A percentile compares a stretch with the other conserved stretches of the same genome.
Conservation (phyloP, 371 early-diverging fungal genomes). For the Haplosporangium sp. region DNA sequence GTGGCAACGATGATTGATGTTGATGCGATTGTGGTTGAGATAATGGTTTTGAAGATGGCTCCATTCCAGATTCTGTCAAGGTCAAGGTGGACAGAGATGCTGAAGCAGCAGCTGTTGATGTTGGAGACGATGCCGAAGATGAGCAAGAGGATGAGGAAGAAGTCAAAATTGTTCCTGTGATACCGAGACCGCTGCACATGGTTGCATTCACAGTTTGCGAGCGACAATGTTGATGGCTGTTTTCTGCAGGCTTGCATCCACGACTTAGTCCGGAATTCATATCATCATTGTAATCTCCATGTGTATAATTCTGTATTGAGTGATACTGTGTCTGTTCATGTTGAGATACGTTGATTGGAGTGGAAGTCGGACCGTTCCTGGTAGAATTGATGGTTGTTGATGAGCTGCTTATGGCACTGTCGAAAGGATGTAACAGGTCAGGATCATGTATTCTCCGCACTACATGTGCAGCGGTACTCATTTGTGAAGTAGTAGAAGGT, state of each 20-base stretch:
- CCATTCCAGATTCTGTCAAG: slow-evolving; percentile 35
- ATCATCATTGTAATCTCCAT: slow-evolving; percentile 37
- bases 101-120: slow-evolving; percentile 54
- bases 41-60: slow-evolving; percentile 22
- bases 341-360: slow-evolving; percentile 11
- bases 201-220: slow-evolving; percentile 51
- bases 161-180: slow-evolving; percentile 3
- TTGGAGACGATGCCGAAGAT: slow-evolving; percentile 48
- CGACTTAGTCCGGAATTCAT: slow-evolving; percentile 40
- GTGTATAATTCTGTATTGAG: slow-evolving; percentile 15
- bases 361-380: slow-evolving; percentile 2
- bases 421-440: slow-evolving; percentile 9
- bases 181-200: slow-evolving; percentile 27
- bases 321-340: slow-evolving; percentile 15
- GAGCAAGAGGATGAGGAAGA: slow-evolving; percentile 46
- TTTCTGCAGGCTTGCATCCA: slow-evolving; percentile 34
- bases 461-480: background rate
- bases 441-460: background rate
- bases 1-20: slow-evolving; percentile 14
- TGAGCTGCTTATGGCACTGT: background rate
- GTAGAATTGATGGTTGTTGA: background rate
- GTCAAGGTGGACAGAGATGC: slow-evolving; percentile 51
- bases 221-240: slow-evolving; percentile 41
- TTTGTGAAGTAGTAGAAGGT: background rate
- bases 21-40: slow-evolving; percentile 27